phyloP scores from a whole-genome alignment of 345 rosid species.

The Sisymbrium irio region DNA sequence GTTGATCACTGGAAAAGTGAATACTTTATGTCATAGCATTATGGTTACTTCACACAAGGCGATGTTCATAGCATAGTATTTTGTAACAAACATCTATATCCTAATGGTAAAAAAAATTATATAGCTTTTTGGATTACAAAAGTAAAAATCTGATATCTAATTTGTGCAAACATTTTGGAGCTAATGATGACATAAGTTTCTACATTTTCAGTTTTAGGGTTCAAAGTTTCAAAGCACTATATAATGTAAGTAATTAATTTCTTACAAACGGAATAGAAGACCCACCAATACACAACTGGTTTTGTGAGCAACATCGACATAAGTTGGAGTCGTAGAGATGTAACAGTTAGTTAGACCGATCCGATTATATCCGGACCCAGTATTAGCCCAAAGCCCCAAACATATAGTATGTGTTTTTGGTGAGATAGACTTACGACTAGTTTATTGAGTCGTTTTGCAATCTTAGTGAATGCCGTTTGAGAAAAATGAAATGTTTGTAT shows the following conservation, averaged over 20 bases:
- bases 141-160: not conserved
- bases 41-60: not conserved
- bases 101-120: not conserved
- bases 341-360: not conserved
- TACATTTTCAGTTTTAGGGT: not conserved
- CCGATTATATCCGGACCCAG: not conserved
- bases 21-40: not conserved
- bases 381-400: not conserved
- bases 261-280: not conserved
- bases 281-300: not conserved
- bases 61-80: too few relatives aligned
- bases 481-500: not conserved
- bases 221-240: too few relatives aligned
- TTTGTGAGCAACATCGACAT: not conserved
- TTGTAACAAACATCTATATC: not conserved
- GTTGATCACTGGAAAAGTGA: slow-evolving; percentile 14
- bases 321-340: not conserved
- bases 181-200: not conserved
- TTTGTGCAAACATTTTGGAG: not conserved
- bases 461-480: not conserved
- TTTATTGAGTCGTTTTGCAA: not conserved
- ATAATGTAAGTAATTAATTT: not conserved
- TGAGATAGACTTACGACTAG: not conserved
- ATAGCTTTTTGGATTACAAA: not conserved
- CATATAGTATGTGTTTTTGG: not conserved